These are phyloP conservation scores for Sambucus nigra DNA, from an alignment of 129 eudicot species.

Conservation along the genomic window DNA sequence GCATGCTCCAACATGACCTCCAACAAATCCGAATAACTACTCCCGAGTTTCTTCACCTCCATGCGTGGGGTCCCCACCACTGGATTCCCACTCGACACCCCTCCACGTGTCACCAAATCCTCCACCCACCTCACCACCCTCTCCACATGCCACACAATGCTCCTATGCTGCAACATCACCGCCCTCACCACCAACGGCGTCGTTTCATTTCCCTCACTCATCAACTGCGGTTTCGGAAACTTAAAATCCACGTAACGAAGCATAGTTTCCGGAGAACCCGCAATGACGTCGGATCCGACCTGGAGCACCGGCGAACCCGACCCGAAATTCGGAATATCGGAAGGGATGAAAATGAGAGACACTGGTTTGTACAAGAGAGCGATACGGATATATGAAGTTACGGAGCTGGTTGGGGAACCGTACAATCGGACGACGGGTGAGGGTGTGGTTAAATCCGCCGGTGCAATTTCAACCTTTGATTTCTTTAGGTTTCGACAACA, in stretches of 20 bases:
- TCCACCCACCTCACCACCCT: slow-evolving; percentile 89
- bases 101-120: slow-evolving; percentile 81
- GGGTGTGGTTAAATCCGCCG: slow-evolving; percentile 20
- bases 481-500: slow-evolving; percentile 31
- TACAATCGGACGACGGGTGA: slow-evolving; percentile 41
- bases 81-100: slow-evolving; percentile 56
- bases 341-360: slow-evolving; percentile 39
- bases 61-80: slow-evolving; percentile 69
- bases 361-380: slow-evolving; percentile 74
- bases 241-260: slow-evolving; percentile 55
- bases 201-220: slow-evolving; percentile 37
- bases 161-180: slow-evolving; percentile 69
- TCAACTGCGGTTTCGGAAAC: slow-evolving; percentile 59
- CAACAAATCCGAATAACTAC: slow-evolving; percentile 54
- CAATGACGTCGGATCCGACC: slow-evolving; percentile 45
- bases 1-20: slow-evolving; percentile 94
- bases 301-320: slow-evolving; percentile 43
- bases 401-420: slow-evolving; percentile 52
- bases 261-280: slow-evolving; percentile 55
- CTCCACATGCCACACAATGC: slow-evolving; percentile 83
- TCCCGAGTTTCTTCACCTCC: slow-evolving; percentile 82
- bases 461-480: slow-evolving; percentile 30
- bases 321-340: slow-evolving; percentile 36
- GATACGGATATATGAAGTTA: slow-evolving; percentile 61
- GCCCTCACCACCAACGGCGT: slow-evolving; percentile 72